Evolutionary conservation across 2,329 filamentous ascomycete genomes (phyloP), one percentile per base, ranked within the genome.

Genomic region (Juglanconis sp.): DNA sequence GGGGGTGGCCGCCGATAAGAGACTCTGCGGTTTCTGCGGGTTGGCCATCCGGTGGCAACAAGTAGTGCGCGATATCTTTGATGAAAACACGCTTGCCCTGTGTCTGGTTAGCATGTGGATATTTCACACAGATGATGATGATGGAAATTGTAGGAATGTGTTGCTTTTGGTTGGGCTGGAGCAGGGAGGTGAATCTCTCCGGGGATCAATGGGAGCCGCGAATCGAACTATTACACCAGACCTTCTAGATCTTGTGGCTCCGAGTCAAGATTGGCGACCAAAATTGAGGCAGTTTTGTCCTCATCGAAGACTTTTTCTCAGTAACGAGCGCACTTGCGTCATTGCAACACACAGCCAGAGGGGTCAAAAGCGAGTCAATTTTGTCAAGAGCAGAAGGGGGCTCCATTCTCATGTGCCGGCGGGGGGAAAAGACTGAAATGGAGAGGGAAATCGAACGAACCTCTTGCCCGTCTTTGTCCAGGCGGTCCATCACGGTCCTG

Each of bases 61-160:
- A 81, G 74, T 98, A 98, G 76, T 97, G 89, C 59, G 90, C 88
- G 79, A 98, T 99, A 74, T 98, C 95, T 76, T 99, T 99, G 83
- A 99, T 95, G 79, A 98, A 97, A 68, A 96, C 79, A 68, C 94
- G 90, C 79, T 96, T 96, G 69, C 87, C 90, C 90, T 96, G 67
- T 68, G 57, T 49, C 46, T 49, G 59, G 59, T 60, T 52, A 64
- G 61, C 58, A 44, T 49, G 48, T 56, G 40, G 35, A 11, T 32
- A 10, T 44, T 13, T 52, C 46, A 40, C 6, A 31, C 31, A 9
- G 17, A 40, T 47, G 11, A n/a, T 40, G 9, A 32, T 38, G n/a
- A 31, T 38, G 30, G 38, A 40, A 35, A 17, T 32, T 31, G 9
- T 35, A 11, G 17, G 48, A 15, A 6, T 50, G 38, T 49, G 30